These are phyloP conservation scores for Alternaria rosae DNA, from an alignment of 2,329 filamentous ascomycete genomes.

Conservation along the genomic window DNA sequence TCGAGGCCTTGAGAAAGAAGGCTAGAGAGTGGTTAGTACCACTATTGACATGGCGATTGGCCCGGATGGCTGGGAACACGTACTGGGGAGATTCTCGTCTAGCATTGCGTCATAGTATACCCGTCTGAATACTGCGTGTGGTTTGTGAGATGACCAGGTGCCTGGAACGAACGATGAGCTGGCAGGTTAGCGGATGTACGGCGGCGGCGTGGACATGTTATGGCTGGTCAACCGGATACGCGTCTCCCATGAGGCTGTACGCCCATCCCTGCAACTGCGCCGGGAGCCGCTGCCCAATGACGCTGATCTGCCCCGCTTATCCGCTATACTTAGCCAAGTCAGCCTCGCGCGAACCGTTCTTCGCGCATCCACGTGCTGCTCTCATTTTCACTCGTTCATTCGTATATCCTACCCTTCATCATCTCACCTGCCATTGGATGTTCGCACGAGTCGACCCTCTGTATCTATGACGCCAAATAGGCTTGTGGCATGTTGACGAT, in stretches of 20 bases:
- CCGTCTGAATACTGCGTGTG: background rate
- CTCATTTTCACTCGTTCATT: background rate
- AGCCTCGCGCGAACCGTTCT: slow-evolving; percentile 10
- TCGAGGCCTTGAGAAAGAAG: slow-evolving; percentile 66
- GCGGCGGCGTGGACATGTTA: slow-evolving; percentile 10
- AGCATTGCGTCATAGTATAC: slow-evolving; percentile 67
- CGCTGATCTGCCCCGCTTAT: slow-evolving; percentile 6
- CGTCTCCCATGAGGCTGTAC: slow-evolving; percentile 20
- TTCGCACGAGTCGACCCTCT: background rate
- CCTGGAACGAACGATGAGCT: background rate
- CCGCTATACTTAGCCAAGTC: slow-evolving; percentile 11
- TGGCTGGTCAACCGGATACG: slow-evolving; percentile 9
- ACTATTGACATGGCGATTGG: background rate
- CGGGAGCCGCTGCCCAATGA: slow-evolving; percentile 17
- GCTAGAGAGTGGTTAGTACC: slow-evolving; percentile 51
- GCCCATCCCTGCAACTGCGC: slow-evolving; percentile 16
- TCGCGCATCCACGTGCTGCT: background rate
- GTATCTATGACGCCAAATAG: background rate
- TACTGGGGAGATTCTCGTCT: slow-evolving; percentile 89
- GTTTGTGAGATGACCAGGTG: background rate
- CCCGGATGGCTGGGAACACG: background rate
- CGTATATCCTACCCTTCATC: background rate
- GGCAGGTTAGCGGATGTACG: background rate
- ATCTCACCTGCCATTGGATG: background rate
- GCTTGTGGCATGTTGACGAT: slow-evolving; percentile 1